These are phyloP conservation scores for Sequoiadendron giganteum DNA, from an alignment of 75 land plant species.

Conservation along the genomic window DNA sequence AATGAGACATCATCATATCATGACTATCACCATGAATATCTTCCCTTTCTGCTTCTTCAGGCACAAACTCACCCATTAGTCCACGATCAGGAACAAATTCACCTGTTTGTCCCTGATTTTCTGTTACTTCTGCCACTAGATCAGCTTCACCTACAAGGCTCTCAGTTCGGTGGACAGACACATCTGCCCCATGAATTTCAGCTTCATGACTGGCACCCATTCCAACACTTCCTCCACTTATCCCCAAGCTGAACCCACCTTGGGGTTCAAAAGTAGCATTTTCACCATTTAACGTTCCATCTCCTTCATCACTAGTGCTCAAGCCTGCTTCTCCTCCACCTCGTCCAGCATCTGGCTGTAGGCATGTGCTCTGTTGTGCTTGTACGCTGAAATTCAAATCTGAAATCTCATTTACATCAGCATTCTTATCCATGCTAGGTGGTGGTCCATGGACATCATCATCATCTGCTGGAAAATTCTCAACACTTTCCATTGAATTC, in stretches of 20 bases:
- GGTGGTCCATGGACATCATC: slow-evolving; percentile 76
- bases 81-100: slow-evolving; percentile 81
- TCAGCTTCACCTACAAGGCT: slow-evolving; percentile 88
- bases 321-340: slow-evolving; percentile 51
- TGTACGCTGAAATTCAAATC: slow-evolving; percentile 64
- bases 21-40: slow-evolving; percentile 79
- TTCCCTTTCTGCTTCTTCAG: slow-evolving; percentile 58
- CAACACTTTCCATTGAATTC: slow-evolving; percentile 98
- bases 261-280: slow-evolving; percentile 49
- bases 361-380: slow-evolving; percentile 76
- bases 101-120: slow-evolving; percentile 73
- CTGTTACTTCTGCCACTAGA: slow-evolving; percentile 65
- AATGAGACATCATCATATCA: slow-evolving; percentile 59
- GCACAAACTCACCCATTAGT: slow-evolving; percentile 71
- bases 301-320: slow-evolving; percentile 80
- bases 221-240: slow-evolving; percentile 90
- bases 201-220: slow-evolving; percentile 96
- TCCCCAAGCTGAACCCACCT: slow-evolving; percentile 73
- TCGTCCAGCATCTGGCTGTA: slow-evolving; percentile 43
- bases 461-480: slow-evolving; percentile 73
- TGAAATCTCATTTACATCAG: slow-evolving; percentile 48
- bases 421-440: slow-evolving; percentile 33
- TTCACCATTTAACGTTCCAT: slow-evolving; percentile 65
- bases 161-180: slow-evolving; percentile 56
- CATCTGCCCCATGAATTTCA: slow-evolving; percentile 80